Evolutionary conservation across 305 asterid genomes (phyloP).

Genomic region (Fraxinus latifolia): DNA sequence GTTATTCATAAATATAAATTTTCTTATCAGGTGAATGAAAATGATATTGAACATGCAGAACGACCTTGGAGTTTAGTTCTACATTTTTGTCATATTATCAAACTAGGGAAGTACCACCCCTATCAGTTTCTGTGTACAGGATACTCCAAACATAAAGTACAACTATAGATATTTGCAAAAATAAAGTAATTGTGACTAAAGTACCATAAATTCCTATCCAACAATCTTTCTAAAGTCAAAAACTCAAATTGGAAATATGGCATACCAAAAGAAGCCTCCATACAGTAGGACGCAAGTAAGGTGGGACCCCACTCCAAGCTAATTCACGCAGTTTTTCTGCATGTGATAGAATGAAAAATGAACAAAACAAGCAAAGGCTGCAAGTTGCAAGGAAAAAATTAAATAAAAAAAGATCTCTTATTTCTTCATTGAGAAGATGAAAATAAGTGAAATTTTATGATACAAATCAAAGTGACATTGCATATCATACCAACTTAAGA

Average conservation of each 20-base stretch:
- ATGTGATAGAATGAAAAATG: background rate
- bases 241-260: slow-evolving; percentile 3
- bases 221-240: slow-evolving; percentile 3
- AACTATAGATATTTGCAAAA: background rate
- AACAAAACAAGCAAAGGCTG: background rate
- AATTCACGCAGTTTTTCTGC: slow-evolving; percentile 89
- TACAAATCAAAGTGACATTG: background rate
- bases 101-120: background rate
- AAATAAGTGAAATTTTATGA: background rate
- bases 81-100: background rate
- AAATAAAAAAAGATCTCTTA: background rate
- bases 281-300: slow-evolving; percentile 78
- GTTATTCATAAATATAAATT: background rate
- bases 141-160: background rate
- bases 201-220: background rate
- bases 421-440: slow-evolving; percentile 9
- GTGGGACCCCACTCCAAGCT: slow-evolving; percentile 98
- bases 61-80: background rate
- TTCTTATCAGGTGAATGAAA: background rate
- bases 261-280: slow-evolving; percentile 98
- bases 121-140: background rate
- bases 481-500: background rate
- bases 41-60: background rate
- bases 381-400: background rate
- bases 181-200: background rate